Conservation (phyloP, 768 basidiomycete genomes). For the Tulasnella sp. region DNA sequence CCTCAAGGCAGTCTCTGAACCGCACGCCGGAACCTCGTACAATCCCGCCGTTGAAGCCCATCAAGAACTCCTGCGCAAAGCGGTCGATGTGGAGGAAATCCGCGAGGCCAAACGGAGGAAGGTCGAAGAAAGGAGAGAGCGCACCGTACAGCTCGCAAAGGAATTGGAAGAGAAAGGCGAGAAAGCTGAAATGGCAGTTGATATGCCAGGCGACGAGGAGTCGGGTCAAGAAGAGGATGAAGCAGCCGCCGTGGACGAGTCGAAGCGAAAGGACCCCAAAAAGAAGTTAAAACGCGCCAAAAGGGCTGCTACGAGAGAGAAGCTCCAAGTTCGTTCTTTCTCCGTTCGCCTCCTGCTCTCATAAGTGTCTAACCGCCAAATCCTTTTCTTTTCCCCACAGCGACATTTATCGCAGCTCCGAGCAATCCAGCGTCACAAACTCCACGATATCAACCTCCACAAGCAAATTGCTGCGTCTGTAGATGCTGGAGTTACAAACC, state of each 20-base stretch:
- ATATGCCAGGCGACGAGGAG: conserved; percentile 34
- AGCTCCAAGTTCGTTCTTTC: neutral
- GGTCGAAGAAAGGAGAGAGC: conserved; percentile 49
- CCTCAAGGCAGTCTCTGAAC: conserved; percentile 56
- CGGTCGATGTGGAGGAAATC: conserved; percentile 57
- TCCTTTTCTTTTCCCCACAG: neutral
- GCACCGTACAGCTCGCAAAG: conserved; percentile 32
- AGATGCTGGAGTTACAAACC: conserved; percentile 37
- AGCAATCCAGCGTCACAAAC: neutral
- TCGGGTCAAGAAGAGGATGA: conserved; percentile 26
- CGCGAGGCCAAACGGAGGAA: conserved; percentile 46
- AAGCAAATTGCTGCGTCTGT: conserved; percentile 45
- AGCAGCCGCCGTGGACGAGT: conserved; percentile 24
- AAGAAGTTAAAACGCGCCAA: conserved; percentile 46
- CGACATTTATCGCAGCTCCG: neutral
- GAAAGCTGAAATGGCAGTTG: conserved; percentile 56
- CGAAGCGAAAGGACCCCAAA: conserved; percentile 33
- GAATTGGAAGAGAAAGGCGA: conserved; percentile 32
- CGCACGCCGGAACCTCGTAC: conserved; percentile 81
- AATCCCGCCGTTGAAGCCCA: conserved; percentile 75
- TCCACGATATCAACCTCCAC: conserved; percentile 47
- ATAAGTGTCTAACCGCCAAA: neutral
- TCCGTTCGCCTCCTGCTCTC: neutral
- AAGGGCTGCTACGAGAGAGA: neutral
- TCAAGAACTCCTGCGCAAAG: conserved; percentile 57